Percentiles rank a stretch among this genome's conserved stretches.
Conservation (phyloP, 164 flowering plant species). For the Sedum album region DNA sequence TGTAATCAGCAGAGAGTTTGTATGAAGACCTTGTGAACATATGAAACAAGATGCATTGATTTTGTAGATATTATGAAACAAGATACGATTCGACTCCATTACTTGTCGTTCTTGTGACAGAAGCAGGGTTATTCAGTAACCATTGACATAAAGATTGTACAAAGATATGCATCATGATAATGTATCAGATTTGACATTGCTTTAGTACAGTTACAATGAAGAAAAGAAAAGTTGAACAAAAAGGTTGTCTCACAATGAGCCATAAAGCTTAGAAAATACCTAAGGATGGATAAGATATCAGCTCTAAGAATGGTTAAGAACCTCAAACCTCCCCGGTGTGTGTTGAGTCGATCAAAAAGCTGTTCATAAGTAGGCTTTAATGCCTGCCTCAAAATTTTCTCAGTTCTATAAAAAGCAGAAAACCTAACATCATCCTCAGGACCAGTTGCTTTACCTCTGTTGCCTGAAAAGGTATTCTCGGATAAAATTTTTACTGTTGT, state of each 20-base stretch:
- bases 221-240: not conserved
- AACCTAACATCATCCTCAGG: constrained; percentile 41
- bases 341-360: constrained; percentile 79
- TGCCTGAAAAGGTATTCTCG: constrained; percentile 30
- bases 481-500: not conserved
- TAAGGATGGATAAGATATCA: constrained; percentile 64
- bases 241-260: not conserved
- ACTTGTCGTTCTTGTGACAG: too few species aligned
- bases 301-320: constrained; percentile 70
- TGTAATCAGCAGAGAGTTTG: not conserved
- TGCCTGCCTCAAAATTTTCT: constrained; percentile 67
- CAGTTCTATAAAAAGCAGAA: constrained; percentile 68
- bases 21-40: not conserved
- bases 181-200: too few species aligned
- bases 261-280: constrained; percentile 31
- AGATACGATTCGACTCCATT: too few species aligned
- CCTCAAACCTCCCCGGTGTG: constrained; percentile 80
- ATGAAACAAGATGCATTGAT: not conserved
- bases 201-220: not conserved
- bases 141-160: too few species aligned
- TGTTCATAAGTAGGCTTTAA: constrained; percentile 74
- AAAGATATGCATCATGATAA: too few species aligned
- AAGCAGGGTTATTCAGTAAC: too few species aligned
- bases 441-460: constrained; percentile 24
- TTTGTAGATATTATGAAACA: too few species aligned